phyloP scores from a whole-genome alignment of 768 basidiomycete genomes.

The Boletus rubescentipes region DNA sequence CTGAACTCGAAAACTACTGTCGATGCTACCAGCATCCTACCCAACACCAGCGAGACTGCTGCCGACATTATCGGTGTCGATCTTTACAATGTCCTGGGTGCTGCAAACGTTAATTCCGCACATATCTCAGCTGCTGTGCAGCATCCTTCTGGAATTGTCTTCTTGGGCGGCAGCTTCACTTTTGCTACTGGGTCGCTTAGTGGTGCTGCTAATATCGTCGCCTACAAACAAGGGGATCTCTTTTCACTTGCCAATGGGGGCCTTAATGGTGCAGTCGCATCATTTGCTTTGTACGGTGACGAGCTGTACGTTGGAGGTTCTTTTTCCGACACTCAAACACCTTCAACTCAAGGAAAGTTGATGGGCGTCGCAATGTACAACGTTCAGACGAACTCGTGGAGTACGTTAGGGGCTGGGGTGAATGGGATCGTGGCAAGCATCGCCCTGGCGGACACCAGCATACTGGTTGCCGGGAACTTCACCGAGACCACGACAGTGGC shows the following conservation, averaged over 20 bases:
- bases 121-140: slow-evolving; percentile 58
- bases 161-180: slow-evolving; percentile 77
- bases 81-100: slow-evolving; percentile 61
- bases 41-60: slow-evolving; percentile 69
- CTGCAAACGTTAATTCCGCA: slow-evolving; percentile 34
- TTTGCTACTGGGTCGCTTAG: slow-evolving; percentile 55
- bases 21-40: slow-evolving; percentile 61
- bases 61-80: slow-evolving; percentile 63
- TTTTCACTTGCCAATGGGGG: slow-evolving; percentile 59
- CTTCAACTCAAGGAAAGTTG: slow-evolving; percentile 52
- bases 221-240: slow-evolving; percentile 61
- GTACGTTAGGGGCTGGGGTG: slow-evolving; percentile 66
- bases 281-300: slow-evolving; percentile 62
- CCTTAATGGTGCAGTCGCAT: slow-evolving; percentile 74
- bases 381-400: slow-evolving; percentile 63
- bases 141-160: slow-evolving; percentile 63
- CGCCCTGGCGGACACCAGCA: slow-evolving; percentile 43
- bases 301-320: slow-evolving; percentile 83
- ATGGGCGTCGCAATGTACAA: slow-evolving; percentile 71
- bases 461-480: slow-evolving; percentile 79
- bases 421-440: slow-evolving; percentile 74
- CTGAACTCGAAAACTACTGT: slow-evolving; percentile 41
- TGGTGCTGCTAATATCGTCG: slow-evolving; percentile 68
- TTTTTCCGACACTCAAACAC: slow-evolving; percentile 67
- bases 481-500: slow-evolving; percentile 42